phyloP scores from a whole-genome alignment of 768 basidiomycete species.

The Mycena epipterygia region DNA sequence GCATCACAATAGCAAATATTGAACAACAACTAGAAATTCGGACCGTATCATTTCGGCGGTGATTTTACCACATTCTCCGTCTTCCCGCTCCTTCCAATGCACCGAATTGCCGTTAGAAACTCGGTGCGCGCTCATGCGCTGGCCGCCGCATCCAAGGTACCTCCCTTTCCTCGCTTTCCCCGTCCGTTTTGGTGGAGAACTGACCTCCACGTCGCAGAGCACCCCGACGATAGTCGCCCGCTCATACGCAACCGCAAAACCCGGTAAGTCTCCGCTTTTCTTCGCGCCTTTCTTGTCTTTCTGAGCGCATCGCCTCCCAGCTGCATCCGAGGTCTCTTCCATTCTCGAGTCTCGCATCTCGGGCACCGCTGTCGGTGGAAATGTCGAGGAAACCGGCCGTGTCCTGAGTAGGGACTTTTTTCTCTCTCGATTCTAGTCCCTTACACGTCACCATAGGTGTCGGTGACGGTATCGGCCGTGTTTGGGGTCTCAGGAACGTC shows the following conservation, averaged over 20 bases:
- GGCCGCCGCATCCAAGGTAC: constrained; percentile 76
- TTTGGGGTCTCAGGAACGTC: constrained; percentile 99
- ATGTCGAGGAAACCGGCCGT: constrained; percentile 99
- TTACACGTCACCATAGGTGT: constrained; percentile 72
- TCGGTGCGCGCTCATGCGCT: constrained; percentile 83
- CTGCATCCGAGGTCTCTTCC: constrained; percentile 98
- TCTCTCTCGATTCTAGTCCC: constrained; percentile 36
- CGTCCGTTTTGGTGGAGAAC: constrained; percentile 24
- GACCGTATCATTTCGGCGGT: constrained; percentile 26
- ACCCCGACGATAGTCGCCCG: constrained; percentile 73
- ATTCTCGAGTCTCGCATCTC: constrained; percentile 99
- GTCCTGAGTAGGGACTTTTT: constrained; percentile 83
- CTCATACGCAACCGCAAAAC: constrained; percentile 97
- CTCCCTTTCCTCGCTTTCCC: constrained; percentile 41
- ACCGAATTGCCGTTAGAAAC: constrained; percentile 89
- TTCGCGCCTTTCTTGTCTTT: constrained; percentile 36
- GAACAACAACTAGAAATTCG: background rate
- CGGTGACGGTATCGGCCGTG: constrained; percentile 99
- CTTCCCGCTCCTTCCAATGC: constrained; percentile 68
- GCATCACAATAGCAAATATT: background rate
- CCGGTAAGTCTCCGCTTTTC: constrained; percentile 71
- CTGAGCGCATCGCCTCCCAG: constrained; percentile 56
- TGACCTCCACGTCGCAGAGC: constrained; percentile 51
- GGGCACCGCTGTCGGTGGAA: constrained; percentile 89
- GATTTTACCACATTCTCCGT: constrained; percentile 23